These are phyloP conservation scores for Phytophthora ramorum DNA, from an alignment of 352 stramenopile genomes.

Conservation along the genomic window DNA sequence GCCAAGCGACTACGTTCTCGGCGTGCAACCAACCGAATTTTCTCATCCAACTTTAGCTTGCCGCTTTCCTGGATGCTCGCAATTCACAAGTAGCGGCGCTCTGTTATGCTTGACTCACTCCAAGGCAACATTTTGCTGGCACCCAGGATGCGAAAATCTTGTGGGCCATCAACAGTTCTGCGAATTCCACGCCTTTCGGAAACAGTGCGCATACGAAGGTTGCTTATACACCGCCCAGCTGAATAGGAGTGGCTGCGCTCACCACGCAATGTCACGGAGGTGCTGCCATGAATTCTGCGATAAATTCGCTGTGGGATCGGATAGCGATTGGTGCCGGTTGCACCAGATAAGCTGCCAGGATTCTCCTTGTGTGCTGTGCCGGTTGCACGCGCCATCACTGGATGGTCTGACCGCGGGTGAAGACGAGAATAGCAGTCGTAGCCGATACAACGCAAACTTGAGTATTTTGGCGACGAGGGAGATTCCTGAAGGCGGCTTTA, in stretches of 20 bases:
- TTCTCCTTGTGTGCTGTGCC: conserved; percentile 62
- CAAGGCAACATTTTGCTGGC: conserved; percentile 66
- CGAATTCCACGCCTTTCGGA: conserved; percentile 56
- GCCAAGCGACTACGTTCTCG: conserved; percentile 3
- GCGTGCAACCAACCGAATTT: conserved; percentile 7
- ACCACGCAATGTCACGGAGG: conserved; percentile 48
- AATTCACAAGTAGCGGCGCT: conserved; percentile 27
- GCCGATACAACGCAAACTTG: conserved; percentile 27
- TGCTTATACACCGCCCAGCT: conserved; percentile 49
- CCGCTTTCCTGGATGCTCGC: conserved; percentile 52
- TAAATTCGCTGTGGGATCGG: conserved; percentile 57
- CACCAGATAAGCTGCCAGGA: conserved; percentile 61
- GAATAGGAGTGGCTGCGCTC: conserved; percentile 49
- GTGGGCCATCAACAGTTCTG: conserved; percentile 63
- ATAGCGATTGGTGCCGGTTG: conserved; percentile 48
- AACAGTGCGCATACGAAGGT: conserved; percentile 65
- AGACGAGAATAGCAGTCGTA: conserved; percentile 36
- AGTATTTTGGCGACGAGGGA: conserved; percentile 11
- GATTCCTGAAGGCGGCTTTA: conserved; percentile 3
- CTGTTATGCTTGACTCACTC: conserved; percentile 58
- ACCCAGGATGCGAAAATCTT: conserved; percentile 67
- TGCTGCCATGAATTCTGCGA: conserved; percentile 71
- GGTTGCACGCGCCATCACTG: conserved; percentile 36
- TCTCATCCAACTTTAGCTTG: conserved; percentile 25
- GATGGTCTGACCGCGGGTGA: conserved; percentile 14